Evolutionary conservation across 176 grass and related monocot species (phyloP), one percentile per base, ranked within the genome.

Genomic region (Phyllostachys edulis): DNA sequence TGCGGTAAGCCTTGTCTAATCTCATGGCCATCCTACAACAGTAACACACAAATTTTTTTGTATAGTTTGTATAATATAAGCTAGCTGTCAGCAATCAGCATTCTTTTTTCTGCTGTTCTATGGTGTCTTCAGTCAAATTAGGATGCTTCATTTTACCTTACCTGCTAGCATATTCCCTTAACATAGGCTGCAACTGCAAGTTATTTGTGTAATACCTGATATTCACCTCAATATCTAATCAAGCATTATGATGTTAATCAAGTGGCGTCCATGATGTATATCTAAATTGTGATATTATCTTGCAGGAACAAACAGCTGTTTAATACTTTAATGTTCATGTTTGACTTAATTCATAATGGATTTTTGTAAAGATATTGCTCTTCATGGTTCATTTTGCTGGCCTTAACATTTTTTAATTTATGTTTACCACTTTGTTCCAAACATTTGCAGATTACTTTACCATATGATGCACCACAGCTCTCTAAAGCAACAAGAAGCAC

Each of bases 401-500:
- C 52, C 29, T 61, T 61, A 41, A 34, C 21, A 17, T 63, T 55
- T 78, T 47, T 57, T 62, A 76, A 36, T 29, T 45, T 74, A 45
- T 55, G 40, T 46, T 60, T 66, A 20, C 4, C 34, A 47, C 26
- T 14, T 60, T 64, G 15, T 63, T 74, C 67, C 65, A 69, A 63
- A 67, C 14, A 7, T 85, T 39, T 82, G 78, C 75, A 98, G 96
- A 95, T 98, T 68, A 98, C 96, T 71, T 81, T 98, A 86, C 96
- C 93, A 62, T 95, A 98, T 85, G 89, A 98, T 14, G 87, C 89
- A 39, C 85, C 68, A 67, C 83, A 92, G 60, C 69, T 98, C 37
- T 92, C 87, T 45, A 95, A 95, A 98, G 78, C 93, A 84, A 95
- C 96, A 87, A 98, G 86, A 93, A 98, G 89, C 80, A 95, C 93